Evolutionary conservation across 805 yeast species (phyloP).

Genomic region (Torulaspora microellipsoides): DNA sequence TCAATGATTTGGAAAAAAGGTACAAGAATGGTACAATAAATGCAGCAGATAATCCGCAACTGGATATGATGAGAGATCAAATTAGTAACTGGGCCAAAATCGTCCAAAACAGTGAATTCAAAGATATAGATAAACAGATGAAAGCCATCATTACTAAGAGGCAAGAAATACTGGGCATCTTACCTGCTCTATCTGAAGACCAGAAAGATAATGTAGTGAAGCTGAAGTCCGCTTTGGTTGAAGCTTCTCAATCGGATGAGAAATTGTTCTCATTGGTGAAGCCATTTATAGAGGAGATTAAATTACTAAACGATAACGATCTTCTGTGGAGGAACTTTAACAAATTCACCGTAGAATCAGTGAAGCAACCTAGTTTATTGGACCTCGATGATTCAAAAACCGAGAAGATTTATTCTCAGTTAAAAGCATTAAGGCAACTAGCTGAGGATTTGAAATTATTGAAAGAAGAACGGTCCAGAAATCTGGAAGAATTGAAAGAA

Average conservation of each 20-base stretch:
- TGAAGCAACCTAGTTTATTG: slow-evolving; percentile 43
- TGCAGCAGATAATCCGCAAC: slow-evolving; percentile 18
- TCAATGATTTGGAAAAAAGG: slow-evolving; percentile 46
- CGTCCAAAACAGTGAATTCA: slow-evolving; percentile 27
- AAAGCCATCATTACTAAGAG: slow-evolving; percentile 33
- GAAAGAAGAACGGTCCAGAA: slow-evolving; percentile 57
- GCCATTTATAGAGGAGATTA: slow-evolving; percentile 40
- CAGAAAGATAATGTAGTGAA: slow-evolving; percentile 55
- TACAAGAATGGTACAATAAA: slow-evolving; percentile 31
- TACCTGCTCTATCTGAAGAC: slow-evolving; percentile 34
- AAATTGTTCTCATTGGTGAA: slow-evolving; percentile 47
- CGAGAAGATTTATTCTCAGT: slow-evolving; percentile 33
- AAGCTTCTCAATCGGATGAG: slow-evolving; percentile 58
- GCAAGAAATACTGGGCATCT: slow-evolving; percentile 35
- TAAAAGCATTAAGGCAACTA: slow-evolving; percentile 51
- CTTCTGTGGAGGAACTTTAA: slow-evolving; percentile 38
- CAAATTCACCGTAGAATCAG: slow-evolving; percentile 15
- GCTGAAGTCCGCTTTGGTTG: slow-evolving; percentile 54
- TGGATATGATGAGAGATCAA: slow-evolving; percentile 31
- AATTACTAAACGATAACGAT: slow-evolving; percentile 43
- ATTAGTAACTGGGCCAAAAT: slow-evolving; percentile 27
- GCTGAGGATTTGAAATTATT: slow-evolving; percentile 58
- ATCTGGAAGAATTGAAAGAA: slow-evolving; percentile 60
- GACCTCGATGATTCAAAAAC: slow-evolving; percentile 58
- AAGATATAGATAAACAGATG: slow-evolving; percentile 34